phyloP scores from a whole-genome alignment of 352 stramenopile species.

The Pythium aquatile region DNA sequence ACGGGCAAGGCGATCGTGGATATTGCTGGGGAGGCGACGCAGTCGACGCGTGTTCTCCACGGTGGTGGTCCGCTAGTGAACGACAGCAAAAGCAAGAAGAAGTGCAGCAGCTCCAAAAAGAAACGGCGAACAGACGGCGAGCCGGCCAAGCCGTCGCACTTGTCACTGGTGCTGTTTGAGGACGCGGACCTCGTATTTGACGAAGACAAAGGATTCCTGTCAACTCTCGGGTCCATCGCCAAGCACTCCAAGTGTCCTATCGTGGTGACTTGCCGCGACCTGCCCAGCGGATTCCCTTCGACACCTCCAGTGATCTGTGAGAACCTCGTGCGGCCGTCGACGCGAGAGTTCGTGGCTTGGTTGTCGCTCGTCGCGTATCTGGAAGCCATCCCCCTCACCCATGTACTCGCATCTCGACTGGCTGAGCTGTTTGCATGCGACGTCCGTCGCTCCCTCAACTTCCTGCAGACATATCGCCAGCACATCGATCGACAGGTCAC shows the following conservation, averaged over 20 bases:
- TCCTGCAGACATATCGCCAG: constrained; percentile 52
- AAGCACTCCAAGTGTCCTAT: constrained; percentile 83
- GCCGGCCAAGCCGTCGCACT: constrained; percentile 34
- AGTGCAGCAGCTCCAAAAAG: constrained; percentile 13
- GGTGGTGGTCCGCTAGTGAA: constrained; percentile 34
- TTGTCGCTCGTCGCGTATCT: constrained; percentile 58
- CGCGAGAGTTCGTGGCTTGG: constrained; percentile 63
- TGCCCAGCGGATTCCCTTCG: constrained; percentile 60
- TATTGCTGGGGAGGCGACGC: constrained; percentile 79
- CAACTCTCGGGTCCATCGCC: constrained; percentile 68
- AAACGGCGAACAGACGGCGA: constrained; percentile 16
- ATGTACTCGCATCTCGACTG: constrained; percentile 37
- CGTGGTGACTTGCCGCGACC: constrained; percentile 60
- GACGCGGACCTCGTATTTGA: constrained; percentile 82
- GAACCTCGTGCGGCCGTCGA: constrained; percentile 40
- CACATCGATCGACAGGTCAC: constrained; percentile 9
- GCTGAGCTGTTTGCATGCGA: constrained; percentile 62
- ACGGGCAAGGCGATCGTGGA: constrained; percentile 69
- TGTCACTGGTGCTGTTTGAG: constrained; percentile 85
- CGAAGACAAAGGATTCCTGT: constrained; percentile 77
- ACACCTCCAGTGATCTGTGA: constrained; percentile 44
- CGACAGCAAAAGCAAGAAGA: constrained; percentile 40
- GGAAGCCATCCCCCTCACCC: constrained; percentile 45
- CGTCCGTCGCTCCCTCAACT: constrained; percentile 67
- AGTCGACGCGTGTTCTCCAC: constrained; percentile 76